Evolutionary conservation across 2,329 filamentous ascomycete genomes (phyloP).

Genomic region (Cyclaneusma minus): DNA sequence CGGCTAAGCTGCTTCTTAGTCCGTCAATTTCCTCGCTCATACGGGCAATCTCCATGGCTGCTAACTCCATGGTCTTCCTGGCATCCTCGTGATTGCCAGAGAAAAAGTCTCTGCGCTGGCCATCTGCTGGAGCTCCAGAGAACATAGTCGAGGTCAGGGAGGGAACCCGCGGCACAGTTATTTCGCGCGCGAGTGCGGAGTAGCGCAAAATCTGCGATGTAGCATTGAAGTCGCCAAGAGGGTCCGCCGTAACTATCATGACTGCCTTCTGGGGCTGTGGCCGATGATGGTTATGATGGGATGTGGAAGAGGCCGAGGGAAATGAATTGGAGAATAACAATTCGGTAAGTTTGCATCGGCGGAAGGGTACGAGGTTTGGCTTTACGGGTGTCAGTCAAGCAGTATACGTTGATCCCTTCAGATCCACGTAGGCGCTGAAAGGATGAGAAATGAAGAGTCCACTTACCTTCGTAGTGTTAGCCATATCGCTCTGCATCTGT

Average conservation of each 20-base stretch:
- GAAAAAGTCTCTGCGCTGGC: background rate
- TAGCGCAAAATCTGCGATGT: conserved; percentile 94
- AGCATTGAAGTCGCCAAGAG: conserved; percentile 86
- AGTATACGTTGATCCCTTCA: conserved; percentile 4
- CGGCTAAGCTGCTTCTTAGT: conserved; percentile 50
- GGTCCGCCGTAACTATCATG: conserved; percentile 94
- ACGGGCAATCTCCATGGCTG: conserved; percentile 66
- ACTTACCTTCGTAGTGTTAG: conserved; percentile 55
- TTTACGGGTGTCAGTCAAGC: conserved; percentile 19
- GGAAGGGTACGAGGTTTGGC: conserved; percentile 61
- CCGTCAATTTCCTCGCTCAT: conserved; percentile 65
- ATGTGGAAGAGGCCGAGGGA: conserved; percentile 21
- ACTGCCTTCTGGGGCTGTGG: conserved; percentile 69
- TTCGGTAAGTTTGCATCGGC: conserved; percentile 76
- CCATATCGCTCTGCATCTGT: conserved; percentile 79
- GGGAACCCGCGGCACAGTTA: conserved; percentile 79
- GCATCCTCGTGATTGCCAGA: background rate
- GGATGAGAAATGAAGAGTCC: background rate
- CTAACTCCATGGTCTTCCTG: conserved; percentile 63
- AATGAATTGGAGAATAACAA: conserved; percentile 81
- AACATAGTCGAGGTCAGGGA: conserved; percentile 63
- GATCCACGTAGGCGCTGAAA: background rate
- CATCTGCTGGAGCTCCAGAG: too few relatives aligned
- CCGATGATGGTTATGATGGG: conserved; percentile 18
- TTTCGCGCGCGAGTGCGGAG: conserved; percentile 79